Evolutionary conservation across 257 asterid species (phyloP).

Genomic region (Nicotiana tabacum): DNA sequence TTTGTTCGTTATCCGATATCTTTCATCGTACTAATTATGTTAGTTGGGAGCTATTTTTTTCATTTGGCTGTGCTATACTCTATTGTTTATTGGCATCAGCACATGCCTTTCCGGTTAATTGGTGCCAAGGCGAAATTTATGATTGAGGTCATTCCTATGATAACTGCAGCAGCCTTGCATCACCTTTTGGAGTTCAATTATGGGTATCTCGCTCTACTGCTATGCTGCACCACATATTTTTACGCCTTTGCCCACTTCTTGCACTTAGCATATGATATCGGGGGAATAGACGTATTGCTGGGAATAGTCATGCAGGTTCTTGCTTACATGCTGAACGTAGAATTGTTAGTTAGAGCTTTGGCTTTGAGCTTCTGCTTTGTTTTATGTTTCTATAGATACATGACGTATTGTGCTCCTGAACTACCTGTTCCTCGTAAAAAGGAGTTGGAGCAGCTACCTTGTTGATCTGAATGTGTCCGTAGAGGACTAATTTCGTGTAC

Average conservation of each 20-base stretch:
- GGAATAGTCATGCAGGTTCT: background rate
- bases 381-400: background rate
- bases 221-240: background rate
- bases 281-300: background rate
- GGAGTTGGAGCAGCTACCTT: background rate
- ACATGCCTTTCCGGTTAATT: background rate
- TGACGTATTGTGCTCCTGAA: background rate
- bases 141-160: background rate
- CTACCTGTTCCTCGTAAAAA: background rate
- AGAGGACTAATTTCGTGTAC: background rate
- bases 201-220: background rate
- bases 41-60: too few relatives aligned
- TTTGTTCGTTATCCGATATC: too few relatives aligned
- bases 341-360: background rate
- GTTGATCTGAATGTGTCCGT: background rate
- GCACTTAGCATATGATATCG: background rate
- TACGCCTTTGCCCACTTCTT: background rate
- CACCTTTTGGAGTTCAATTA: background rate
- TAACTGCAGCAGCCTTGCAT: background rate
- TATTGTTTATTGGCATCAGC: background rate
- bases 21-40: too few relatives aligned
- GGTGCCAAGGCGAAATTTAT: background rate
- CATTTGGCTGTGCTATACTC: too few relatives aligned
- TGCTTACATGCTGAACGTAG: background rate
- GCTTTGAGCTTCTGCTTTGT: background rate